These are phyloP conservation scores for Pythium aristosporum DNA, from an alignment of 352 stramenopile genomes.

Conservation along the genomic window DNA sequence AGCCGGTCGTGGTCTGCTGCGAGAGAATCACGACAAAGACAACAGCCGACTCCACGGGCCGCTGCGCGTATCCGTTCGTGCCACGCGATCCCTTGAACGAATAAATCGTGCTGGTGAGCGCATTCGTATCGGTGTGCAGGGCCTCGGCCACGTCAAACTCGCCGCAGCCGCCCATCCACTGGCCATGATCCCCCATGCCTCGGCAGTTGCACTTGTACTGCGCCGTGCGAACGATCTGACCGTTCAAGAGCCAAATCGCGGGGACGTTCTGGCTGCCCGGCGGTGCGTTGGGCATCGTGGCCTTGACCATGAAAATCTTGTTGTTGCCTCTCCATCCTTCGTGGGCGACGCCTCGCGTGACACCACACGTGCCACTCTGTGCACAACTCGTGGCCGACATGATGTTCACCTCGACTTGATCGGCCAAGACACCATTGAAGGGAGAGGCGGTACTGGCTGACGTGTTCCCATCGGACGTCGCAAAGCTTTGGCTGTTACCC, in stretches of 20 bases:
- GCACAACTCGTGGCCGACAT: constrained; percentile 35
- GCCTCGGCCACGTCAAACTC: constrained; percentile 52
- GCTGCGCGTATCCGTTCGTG: constrained; percentile 26
- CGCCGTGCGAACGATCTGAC: constrained; percentile 43
- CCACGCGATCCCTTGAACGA: constrained; percentile 46
- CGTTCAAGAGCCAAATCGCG: constrained; percentile 50
- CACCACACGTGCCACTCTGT: constrained; percentile 25
- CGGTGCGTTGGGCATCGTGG: constrained; percentile 32
- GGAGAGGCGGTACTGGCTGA: constrained; percentile 4
- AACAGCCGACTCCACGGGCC: constrained; percentile 24
- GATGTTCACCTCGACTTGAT: constrained; percentile 45
- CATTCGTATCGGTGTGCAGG: constrained; percentile 25
- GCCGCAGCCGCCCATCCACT: constrained; percentile 48
- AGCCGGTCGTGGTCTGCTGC: constrained; percentile 15
- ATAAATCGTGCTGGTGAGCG: constrained; percentile 45
- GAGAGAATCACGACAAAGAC: constrained; percentile 44
- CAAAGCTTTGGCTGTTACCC: constrained; percentile 46
- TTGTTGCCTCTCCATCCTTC: constrained; percentile 38
- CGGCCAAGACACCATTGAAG: constrained; percentile 34
- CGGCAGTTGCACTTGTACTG: constrained; percentile 60
- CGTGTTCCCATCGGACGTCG: constrained; percentile 30
- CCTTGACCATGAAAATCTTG: constrained; percentile 59
- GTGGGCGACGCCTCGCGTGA: constrained; percentile 30
- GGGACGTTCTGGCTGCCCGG: constrained; percentile 27
- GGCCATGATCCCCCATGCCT: constrained; percentile 31